A percentile compares a stretch with the other conserved stretches of the same genome.
Evolutionary conservation across 2,329 filamentous ascomycete genomes (phyloP).

Genomic region (Nemania sp.): DNA sequence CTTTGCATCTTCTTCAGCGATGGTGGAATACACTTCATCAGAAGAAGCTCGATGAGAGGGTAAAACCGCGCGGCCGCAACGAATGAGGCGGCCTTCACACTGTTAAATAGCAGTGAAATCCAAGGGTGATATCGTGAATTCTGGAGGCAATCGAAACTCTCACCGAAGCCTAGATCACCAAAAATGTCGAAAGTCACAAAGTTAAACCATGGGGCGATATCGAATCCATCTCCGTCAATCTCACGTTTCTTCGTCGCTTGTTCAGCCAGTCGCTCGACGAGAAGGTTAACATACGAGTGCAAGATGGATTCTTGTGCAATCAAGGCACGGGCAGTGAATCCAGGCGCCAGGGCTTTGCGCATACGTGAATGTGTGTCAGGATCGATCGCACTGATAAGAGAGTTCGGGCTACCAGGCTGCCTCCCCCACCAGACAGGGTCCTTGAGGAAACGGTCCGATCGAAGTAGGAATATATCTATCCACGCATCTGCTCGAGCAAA

Average conservation of each 20-base stretch:
- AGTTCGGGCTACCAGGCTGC: conserved; percentile 30
- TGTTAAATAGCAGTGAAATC: conserved; percentile 35
- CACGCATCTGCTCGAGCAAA: conserved; percentile 29
- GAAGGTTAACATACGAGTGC: conserved; percentile 32
- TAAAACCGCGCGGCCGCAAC: conserved; percentile 31
- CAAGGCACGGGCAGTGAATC: conserved; percentile 34
- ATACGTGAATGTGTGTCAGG: conserved; percentile 31
- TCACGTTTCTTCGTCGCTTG: not conserved
- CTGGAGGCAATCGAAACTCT: conserved; percentile 38
- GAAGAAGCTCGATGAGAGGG: conserved; percentile 25
- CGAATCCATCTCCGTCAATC: conserved; percentile 3
- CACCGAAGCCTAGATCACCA: conserved; percentile 41
- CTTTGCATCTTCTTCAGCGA: conserved; percentile 28
- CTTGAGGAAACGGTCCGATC: conserved; percentile 31
- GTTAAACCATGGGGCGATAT: conserved; percentile 33
- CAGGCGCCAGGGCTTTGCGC: conserved; percentile 31
- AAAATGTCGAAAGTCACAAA: conserved; percentile 45
- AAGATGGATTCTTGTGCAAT: conserved; percentile 37
- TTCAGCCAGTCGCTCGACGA: conserved; percentile 31
- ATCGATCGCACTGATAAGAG: conserved; percentile 36
- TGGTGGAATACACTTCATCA: conserved; percentile 26
- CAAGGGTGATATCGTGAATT: conserved; percentile 34
- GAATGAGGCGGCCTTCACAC: conserved; percentile 31
- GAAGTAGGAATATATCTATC: conserved; percentile 28
- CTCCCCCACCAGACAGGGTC: conserved; percentile 36